Evolutionary conservation across 306 rosid species (phyloP), one percentile per base, ranked within the genome.

Genomic region (Hippophae rhamnoides): DNA sequence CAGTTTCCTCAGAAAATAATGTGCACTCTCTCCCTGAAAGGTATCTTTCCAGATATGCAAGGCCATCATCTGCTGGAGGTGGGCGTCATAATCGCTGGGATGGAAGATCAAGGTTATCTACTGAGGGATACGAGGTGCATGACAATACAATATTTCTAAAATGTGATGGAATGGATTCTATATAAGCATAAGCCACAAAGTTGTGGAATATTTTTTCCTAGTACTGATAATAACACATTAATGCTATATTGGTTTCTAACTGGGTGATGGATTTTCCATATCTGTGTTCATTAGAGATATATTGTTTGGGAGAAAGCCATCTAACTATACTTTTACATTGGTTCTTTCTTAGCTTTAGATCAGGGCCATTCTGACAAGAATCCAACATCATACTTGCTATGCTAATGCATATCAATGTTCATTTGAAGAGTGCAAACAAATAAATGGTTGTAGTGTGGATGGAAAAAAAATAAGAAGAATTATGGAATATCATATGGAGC

Each of bases 51-150:
- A 49, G 53, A 49, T 49, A 13, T 50, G 43, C 41, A 9, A 62
- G 66, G 48, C 56, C 47, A 49, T n/a, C 57, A 7, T 62, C 66
- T 62, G 56, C 38, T 54, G 27, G 66, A 50, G 57, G 66, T 40
- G 9, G 66, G 66, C 26, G 47, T 62, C 40, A 50, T 10, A 10
- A 14, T 62, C 66, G 40, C 43, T 13, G 44, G 38, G 66, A 62
- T 10, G 41, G 66, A 49, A 50, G 57, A 47, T 51, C 41, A 1
- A 62, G 56, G 55, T 48, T 50, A 49, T 8, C 48, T 1, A 49
- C 6, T 49, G 66, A 50, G 48, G 51, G 66, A 51, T 62, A 18
- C 9, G 47, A 62, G 26, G 13, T 56, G 41, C 41, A 48, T 41
- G 14, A 41, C 10, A 41, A 50, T 50, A 47, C 41, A 40, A 47